phyloP scores from a whole-genome alignment of 2,329 filamentous ascomycete species.

The Periconia sp. region DNA sequence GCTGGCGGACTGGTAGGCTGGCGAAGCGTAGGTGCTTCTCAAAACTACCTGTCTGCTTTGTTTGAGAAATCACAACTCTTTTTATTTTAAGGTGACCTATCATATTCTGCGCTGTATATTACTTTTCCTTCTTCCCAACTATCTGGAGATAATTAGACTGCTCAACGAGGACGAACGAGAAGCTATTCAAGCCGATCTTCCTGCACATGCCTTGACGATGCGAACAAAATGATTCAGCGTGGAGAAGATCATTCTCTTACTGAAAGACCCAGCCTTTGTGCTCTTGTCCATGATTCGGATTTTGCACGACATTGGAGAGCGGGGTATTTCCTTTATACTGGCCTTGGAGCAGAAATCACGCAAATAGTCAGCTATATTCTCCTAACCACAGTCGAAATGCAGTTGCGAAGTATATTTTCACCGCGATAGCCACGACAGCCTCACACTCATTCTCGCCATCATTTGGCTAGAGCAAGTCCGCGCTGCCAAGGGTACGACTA shows the following conservation, averaged over 20 bases:
- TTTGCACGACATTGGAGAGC: slow-evolving; percentile 28
- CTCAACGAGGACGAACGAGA: slow-evolving; percentile 22
- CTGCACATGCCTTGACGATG: slow-evolving; percentile 29
- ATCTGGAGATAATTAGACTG: slow-evolving; percentile 23
- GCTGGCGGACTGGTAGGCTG: slow-evolving; percentile 49
- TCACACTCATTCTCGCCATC: slow-evolving; percentile 48
- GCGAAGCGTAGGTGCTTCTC: slow-evolving; percentile 31
- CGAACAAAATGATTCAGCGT: slow-evolving; percentile 28
- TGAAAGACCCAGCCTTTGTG: slow-evolving; percentile 25
- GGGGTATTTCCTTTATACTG: slow-evolving; percentile 31
- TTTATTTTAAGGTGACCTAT: slow-evolving; percentile 27
- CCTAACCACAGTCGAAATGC: slow-evolving; percentile 45
- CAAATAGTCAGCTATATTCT: slow-evolving; percentile 50
- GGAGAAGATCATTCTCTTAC: slow-evolving; percentile 20
- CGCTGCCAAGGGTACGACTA: slow-evolving; percentile 48
- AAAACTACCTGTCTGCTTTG: background rate
- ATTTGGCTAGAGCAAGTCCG: slow-evolving; percentile 51
- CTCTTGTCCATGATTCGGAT: slow-evolving; percentile 33
- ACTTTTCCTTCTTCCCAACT: slow-evolving; percentile 28
- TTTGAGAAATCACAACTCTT: slow-evolving; percentile 21
- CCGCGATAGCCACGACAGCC: slow-evolving; percentile 49
- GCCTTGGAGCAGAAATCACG: slow-evolving; percentile 34
- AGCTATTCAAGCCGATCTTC: slow-evolving; percentile 22
- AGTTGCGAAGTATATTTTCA: slow-evolving; percentile 48
- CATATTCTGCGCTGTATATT: slow-evolving; percentile 19